phyloP scores from a whole-genome alignment of 73 alveolate genomes.

The Urostyla sp. region DNA sequence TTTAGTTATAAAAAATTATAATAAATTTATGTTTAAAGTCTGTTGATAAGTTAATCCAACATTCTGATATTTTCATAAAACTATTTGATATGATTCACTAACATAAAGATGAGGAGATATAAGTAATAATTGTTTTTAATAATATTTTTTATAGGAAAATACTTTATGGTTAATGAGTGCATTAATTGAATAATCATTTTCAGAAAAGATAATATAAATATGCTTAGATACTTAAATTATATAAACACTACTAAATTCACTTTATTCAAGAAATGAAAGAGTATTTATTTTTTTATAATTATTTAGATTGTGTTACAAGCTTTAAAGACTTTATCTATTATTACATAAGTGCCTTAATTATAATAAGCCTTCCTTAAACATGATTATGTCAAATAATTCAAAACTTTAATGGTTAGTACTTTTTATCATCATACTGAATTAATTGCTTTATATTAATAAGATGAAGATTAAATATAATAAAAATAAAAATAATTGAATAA shows the following conservation, averaged over 20 bases:
- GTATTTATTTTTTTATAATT: not conserved
- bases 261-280: not conserved
- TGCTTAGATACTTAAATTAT: slow-evolving; percentile 15
- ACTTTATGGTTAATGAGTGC: slow-evolving; percentile 56
- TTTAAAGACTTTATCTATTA: slow-evolving; percentile 4
- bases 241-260: not conserved
- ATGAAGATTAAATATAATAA: too few species aligned
- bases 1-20: slow-evolving; percentile 33
- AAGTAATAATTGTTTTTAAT: too few species aligned
- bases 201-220: slow-evolving; percentile 7
- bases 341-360: not conserved
- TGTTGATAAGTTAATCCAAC: slow-evolving; percentile 17
- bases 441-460: too few species aligned
- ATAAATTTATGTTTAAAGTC: slow-evolving; percentile 26
- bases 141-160: too few species aligned
- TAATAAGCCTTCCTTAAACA: too few species aligned
- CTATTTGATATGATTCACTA: slow-evolving; percentile 19
- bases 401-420: too few species aligned
- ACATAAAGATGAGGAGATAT: slow-evolving; percentile 39
- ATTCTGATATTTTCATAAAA: slow-evolving; percentile 1
- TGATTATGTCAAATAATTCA: too few species aligned
- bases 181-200: slow-evolving; percentile 28
- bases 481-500: not conserved
- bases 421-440: too few species aligned
- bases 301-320: slow-evolving; percentile 22